Conservation (phyloP, 495 filamentous ascomycete species). For the Clavariopsis aquatica region DNA sequence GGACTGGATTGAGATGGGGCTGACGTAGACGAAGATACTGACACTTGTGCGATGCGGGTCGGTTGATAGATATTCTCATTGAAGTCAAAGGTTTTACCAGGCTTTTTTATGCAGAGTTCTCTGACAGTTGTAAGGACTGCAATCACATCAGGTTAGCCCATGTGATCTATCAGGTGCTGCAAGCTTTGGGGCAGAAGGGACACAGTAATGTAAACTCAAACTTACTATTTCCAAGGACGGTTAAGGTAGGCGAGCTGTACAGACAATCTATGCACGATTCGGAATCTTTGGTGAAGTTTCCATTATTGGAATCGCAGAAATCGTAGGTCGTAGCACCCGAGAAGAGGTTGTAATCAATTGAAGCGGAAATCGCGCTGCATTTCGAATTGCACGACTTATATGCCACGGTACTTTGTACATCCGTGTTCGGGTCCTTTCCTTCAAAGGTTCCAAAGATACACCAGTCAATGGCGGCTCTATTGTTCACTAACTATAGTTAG, state of each 20-base stretch:
- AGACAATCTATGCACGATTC: slow-evolving; percentile 1
- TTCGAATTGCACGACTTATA: slow-evolving; percentile 4
- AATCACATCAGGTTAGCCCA: neutral
- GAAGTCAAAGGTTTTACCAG: neutral
- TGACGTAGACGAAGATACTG: neutral
- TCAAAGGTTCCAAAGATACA: slow-evolving; percentile 6
- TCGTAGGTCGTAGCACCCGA: neutral
- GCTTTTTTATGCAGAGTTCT: slow-evolving; percentile 8
- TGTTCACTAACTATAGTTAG: slow-evolving; percentile 6
- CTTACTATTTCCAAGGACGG: slow-evolving; percentile 11
- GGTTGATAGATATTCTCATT: neutral
- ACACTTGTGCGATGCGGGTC: neutral
- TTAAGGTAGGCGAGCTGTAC: neutral
- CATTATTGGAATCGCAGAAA: slow-evolving; percentile 1
- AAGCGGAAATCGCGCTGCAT: neutral
- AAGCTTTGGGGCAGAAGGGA: neutral
- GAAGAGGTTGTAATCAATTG: neutral
- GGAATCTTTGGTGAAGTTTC: slow-evolving; percentile 4
- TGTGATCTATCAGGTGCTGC: neutral
- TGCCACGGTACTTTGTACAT: neutral
- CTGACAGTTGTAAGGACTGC: neutral
- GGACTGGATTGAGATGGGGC: neutral
- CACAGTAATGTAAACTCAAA: neutral
- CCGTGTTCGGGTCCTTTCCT: neutral
- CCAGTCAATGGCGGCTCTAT: slow-evolving; percentile 10